Evolutionary conservation across 179 eudicot species (phyloP), one percentile per base, ranked within the genome.

Genomic region (Kewa caespitosa): DNA sequence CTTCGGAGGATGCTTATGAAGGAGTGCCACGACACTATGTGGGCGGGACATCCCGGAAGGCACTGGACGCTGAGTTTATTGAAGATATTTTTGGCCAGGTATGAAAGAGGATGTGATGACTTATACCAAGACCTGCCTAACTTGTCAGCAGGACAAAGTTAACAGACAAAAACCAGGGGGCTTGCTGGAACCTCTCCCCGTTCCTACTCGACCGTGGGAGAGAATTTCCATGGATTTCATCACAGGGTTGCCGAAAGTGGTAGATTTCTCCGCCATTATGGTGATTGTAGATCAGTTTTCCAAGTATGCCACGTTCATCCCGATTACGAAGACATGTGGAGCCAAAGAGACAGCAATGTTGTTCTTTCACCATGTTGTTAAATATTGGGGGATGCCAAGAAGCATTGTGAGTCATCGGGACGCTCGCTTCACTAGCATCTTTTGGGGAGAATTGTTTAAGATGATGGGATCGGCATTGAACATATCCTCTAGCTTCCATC

Each of bases 171-270:
- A 32, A 8, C 37, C 46, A 0, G 39, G 48, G 0, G 73, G 76
- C 3, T 34, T 39, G 17, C n/a, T 73, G 15, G 17, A 67, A 4
- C 81, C 76, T 0, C 11, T 78, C 18, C 22, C 36, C 0, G 23
- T 64, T 4, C 74, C 42, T 0, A 27, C 46, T 23, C 22, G 57
- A 3, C 68, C 68, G 0, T 61, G 80, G 64, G 39, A 70, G 32
- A 63, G 74, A 13, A 13, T 78, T 5, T 42, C 18, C 17, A 34
- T 79, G 55, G 74, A 79, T n/a, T 79, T 79, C 42, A 74, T 74
- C 18, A 22, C 15, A 0, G 41, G 62, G 4, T 25, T 73, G 13
- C 69, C 74, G 1, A 73, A 79, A n/a, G 78, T 66, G 2, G 50
- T 43, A 0, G 27, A n/a, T 1, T 39, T 15, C 4, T 14, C 20